phyloP scores from a whole-genome alignment of 805 yeast genomes.

The Monosporozyma servazzii region DNA sequence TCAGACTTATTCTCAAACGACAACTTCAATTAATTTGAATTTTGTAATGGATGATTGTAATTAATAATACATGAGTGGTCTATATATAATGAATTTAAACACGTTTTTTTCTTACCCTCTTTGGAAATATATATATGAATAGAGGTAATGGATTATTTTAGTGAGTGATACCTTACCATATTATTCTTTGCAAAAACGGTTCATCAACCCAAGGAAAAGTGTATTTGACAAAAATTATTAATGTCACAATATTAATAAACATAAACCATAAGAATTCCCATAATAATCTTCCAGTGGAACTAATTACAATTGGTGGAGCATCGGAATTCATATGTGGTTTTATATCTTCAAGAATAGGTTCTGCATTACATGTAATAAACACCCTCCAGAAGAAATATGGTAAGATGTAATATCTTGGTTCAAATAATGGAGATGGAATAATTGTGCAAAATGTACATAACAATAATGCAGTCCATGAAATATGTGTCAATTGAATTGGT shows the following conservation, averaged over 20 bases:
- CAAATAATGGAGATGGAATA: slow-evolving; percentile 86
- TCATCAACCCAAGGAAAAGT: slow-evolving; percentile 66
- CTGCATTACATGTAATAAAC: slow-evolving; percentile 33
- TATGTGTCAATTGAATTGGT: slow-evolving; percentile 36
- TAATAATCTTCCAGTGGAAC: slow-evolving; percentile 31
- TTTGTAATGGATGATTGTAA: not conserved
- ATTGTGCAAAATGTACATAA: slow-evolving; percentile 50
- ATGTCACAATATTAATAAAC: slow-evolving; percentile 43
- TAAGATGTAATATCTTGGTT: slow-evolving; percentile 83
- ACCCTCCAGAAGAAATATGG: slow-evolving; percentile 74
- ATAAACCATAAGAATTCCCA: slow-evolving; percentile 58
- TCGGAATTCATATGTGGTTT: slow-evolving; percentile 12
- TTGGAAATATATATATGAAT: not conserved
- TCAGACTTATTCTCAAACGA: too few species aligned
- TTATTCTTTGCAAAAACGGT: slow-evolving; percentile 60
- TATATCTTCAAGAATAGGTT: slow-evolving; percentile 27
- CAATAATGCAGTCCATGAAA: slow-evolving; percentile 43
- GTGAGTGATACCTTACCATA: slow-evolving; percentile 48
- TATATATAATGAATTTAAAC: not conserved
- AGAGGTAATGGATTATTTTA: not conserved
- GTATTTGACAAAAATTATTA: slow-evolving; percentile 46
- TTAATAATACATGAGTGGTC: not conserved
- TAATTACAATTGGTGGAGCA: slow-evolving; percentile 13
- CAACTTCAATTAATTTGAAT: too few species aligned
- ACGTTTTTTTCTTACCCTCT: too few species aligned